Evolutionary conservation across 441 rosid species (phyloP).

Genomic region (Iberis amara): DNA sequence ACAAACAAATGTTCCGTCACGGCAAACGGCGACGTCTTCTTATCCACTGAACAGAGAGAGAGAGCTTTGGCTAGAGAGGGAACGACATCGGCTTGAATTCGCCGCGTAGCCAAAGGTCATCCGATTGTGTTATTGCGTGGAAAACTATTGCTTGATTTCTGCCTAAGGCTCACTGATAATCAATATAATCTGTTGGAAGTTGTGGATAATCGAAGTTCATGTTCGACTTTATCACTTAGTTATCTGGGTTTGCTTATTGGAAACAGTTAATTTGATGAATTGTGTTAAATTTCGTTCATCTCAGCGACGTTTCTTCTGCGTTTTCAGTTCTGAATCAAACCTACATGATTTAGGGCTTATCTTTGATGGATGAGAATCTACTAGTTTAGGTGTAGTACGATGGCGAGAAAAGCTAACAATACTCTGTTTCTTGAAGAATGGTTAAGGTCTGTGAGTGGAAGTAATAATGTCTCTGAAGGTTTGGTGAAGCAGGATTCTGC

Average conservation of each 20-base stretch:
- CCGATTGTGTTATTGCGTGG: not conserved
- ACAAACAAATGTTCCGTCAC: conserved; percentile 11
- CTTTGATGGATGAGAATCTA: not conserved
- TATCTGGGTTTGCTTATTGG: too few species aligned
- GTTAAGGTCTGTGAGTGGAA: conserved; percentile 46
- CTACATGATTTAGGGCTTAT: not conserved
- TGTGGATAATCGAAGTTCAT: conserved; percentile 3
- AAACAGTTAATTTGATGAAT: not conserved
- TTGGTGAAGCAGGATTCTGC: conserved; percentile 29
- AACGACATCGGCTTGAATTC: not conserved
- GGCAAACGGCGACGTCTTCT: conserved; percentile 15
- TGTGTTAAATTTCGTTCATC: conserved; percentile 5
- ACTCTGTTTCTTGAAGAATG: conserved; percentile 71
- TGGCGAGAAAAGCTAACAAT: conserved; percentile 55
- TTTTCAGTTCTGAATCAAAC: conserved; percentile 14
- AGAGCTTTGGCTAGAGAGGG: not conserved
- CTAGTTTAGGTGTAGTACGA: conserved; percentile 20
- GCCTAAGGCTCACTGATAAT: not conserved
- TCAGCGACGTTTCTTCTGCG: conserved; percentile 6
- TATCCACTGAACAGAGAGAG: not conserved
- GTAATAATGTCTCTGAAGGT: conserved; percentile 24
- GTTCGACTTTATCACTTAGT: not conserved
- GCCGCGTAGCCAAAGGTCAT: not conserved
- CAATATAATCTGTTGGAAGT: not conserved
- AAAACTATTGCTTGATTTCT: not conserved